These are phyloP conservation scores for Heliamphora exappendiculata DNA, from an alignment of 148 eudicot species.

Conservation along the genomic window DNA sequence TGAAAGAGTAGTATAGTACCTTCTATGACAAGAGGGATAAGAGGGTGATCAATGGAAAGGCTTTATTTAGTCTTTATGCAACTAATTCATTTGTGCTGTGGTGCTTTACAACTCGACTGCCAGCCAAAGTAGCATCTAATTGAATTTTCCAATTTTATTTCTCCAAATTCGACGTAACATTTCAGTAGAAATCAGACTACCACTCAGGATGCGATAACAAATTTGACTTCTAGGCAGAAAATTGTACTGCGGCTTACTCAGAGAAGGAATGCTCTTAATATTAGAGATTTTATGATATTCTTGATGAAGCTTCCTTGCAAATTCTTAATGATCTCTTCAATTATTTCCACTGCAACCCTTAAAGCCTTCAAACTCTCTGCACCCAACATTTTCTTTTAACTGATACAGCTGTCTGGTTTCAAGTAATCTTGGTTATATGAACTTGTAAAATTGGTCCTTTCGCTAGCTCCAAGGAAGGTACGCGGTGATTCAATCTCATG, in stretches of 20 bases:
- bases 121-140: not conserved
- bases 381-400: not conserved
- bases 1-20: not conserved
- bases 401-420: conserved; percentile 4
- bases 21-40: not conserved
- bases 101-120: not conserved
- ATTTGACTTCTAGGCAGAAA: not conserved
- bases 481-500: not conserved
- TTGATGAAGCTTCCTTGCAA: not conserved
- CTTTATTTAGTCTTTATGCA: not conserved
- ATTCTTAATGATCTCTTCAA: not conserved
- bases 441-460: not conserved
- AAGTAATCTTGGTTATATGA: not conserved
- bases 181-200: not conserved
- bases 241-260: not conserved
- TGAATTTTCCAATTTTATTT: not conserved
- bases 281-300: not conserved
- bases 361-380: not conserved
- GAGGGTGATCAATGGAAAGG: not conserved
- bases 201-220: not conserved
- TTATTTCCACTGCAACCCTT: not conserved
- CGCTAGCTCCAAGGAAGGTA: not conserved
- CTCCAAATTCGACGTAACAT: not conserved
- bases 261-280: not conserved
- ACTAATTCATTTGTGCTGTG: not conserved